These are phyloP conservation scores for Vigna reflexopilosa DNA, from an alignment of 306 rosid species.

Conservation along the genomic window DNA sequence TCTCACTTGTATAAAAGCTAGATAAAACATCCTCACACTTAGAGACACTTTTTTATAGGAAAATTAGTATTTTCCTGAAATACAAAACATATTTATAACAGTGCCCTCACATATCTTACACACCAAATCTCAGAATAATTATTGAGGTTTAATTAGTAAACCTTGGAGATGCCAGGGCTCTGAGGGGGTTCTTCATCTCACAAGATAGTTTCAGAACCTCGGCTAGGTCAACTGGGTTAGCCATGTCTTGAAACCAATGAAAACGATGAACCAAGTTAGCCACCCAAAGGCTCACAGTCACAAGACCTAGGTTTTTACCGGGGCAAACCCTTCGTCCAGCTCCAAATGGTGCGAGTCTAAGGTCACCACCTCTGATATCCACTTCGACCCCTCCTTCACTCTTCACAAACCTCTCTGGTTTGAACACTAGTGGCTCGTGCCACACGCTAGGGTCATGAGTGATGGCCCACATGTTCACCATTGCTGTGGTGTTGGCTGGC, in stretches of 20 bases:
- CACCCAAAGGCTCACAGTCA: slow-evolving; percentile 60
- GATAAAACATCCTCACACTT: neutral
- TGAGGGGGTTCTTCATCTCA: slow-evolving; percentile 63
- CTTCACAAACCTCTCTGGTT: slow-evolving; percentile 57
- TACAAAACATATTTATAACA: neutral
- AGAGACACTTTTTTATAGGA: neutral
- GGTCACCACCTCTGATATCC: slow-evolving; percentile 57
- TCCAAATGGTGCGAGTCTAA: slow-evolving; percentile 65
- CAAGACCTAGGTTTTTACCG: slow-evolving; percentile 54
- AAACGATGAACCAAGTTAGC: slow-evolving; percentile 55
- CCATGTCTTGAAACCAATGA: slow-evolving; percentile 47
- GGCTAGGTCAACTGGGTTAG: slow-evolving; percentile 55
- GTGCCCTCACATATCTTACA: neutral
- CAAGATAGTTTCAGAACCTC: slow-evolving; percentile 58
- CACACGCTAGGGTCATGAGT: slow-evolving; percentile 55
- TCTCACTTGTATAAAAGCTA: neutral
- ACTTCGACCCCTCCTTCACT: slow-evolving; percentile 55
- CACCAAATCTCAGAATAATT: neutral
- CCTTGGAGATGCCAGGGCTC: slow-evolving; percentile 48
- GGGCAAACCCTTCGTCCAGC: slow-evolving; percentile 71
- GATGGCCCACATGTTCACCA: slow-evolving; percentile 67
- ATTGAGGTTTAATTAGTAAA: neutral
- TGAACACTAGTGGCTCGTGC: slow-evolving; percentile 47
- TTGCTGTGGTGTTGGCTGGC: slow-evolving; percentile 54
- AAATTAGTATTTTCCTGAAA: slow-evolving; percentile 9